phyloP scores from a whole-genome alignment of 2,329 filamentous ascomycete genomes.

The Aspergillus niger region DNA sequence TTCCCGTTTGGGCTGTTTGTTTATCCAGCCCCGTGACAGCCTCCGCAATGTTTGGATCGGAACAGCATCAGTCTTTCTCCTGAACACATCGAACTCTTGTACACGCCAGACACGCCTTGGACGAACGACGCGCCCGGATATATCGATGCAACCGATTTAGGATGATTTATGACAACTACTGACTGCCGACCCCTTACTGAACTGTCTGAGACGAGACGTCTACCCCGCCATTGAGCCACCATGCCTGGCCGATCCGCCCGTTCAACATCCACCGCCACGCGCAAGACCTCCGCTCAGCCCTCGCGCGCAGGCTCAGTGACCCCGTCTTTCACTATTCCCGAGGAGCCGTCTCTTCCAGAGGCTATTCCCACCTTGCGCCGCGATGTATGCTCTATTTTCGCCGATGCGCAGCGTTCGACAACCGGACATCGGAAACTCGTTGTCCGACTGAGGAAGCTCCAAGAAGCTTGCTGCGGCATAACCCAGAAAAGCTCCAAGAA shows the following conservation, averaged over 20 bases:
- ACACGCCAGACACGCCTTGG: background rate
- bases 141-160: slow-evolving; percentile 12
- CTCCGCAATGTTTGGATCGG: slow-evolving; percentile 15
- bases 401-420: slow-evolving; percentile 83
- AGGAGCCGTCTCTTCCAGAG: slow-evolving; percentile 56
- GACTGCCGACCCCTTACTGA: slow-evolving; percentile 4
- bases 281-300: slow-evolving; percentile 61
- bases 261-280: slow-evolving; percentile 39
- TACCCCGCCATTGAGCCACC: slow-evolving; percentile 24
- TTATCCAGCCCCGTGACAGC: slow-evolving; percentile 35
- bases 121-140: background rate
- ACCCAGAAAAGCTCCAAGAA: slow-evolving; percentile 43
- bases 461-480: slow-evolving; percentile 75
- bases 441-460: slow-evolving; percentile 83
- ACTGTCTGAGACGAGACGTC: slow-evolving; percentile 10
- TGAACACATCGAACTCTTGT: background rate
- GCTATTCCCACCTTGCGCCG: slow-evolving; percentile 63
- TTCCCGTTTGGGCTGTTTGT: slow-evolving; percentile 45
- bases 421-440: slow-evolving; percentile 88
- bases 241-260: slow-evolving; percentile 47
- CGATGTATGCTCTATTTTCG: slow-evolving; percentile 72
- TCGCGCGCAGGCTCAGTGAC: slow-evolving; percentile 66
- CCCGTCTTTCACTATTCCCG: slow-evolving; percentile 55
- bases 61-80: background rate
- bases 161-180: slow-evolving; percentile 15